phyloP scores from a whole-genome alignment of 140 eudicot genomes.

The Ambrosia hybrid region DNA sequence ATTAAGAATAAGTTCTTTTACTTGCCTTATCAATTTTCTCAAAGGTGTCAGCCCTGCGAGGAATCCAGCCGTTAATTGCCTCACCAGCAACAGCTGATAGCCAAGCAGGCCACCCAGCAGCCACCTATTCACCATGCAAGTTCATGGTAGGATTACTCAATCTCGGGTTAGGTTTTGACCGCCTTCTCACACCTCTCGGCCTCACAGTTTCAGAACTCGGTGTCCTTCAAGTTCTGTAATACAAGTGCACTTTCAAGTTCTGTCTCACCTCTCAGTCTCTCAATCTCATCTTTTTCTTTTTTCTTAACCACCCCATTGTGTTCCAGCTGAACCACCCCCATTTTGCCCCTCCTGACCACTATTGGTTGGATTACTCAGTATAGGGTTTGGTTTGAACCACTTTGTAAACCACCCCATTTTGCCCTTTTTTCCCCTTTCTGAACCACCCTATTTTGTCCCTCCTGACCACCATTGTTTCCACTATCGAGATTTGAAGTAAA shows the following conservation, averaged over 20 bases:
- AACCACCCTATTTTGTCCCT: slow-evolving; percentile 37
- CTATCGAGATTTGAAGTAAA: slow-evolving; percentile 29
- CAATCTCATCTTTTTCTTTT: too few species aligned
- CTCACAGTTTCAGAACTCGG: background rate
- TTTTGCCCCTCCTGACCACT: too few species aligned
- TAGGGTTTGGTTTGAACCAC: slow-evolving; percentile 57
- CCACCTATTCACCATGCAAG: slow-evolving; percentile 70
- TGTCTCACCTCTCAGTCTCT: too few species aligned
- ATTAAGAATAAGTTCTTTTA: slow-evolving; percentile 4
- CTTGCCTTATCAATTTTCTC: slow-evolving; percentile 64
- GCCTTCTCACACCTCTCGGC: slow-evolving; percentile 45
- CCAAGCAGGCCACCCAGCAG: slow-evolving; percentile 91
- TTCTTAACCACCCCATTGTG: too few species aligned
- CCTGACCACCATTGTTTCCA: slow-evolving; percentile 25
- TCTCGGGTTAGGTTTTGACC: slow-evolving; percentile 61
- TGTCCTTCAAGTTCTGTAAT: too few species aligned
- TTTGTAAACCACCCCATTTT: slow-evolving; percentile 43
- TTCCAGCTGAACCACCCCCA: too few species aligned
- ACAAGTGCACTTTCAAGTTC: too few species aligned
- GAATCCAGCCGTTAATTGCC: slow-evolving; percentile 76
- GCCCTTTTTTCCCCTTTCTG: slow-evolving; percentile 44
- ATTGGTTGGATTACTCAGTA: slow-evolving; percentile 14
- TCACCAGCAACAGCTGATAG: slow-evolving; percentile 78
- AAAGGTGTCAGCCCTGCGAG: slow-evolving; percentile 70
- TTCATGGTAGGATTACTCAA: slow-evolving; percentile 57